A percentile compares a stretch with the other conserved stretches of the same genome.
Evolutionary conservation across 345 rosid species (phyloP).

Genomic region (Anastatica hierochuntica): DNA sequence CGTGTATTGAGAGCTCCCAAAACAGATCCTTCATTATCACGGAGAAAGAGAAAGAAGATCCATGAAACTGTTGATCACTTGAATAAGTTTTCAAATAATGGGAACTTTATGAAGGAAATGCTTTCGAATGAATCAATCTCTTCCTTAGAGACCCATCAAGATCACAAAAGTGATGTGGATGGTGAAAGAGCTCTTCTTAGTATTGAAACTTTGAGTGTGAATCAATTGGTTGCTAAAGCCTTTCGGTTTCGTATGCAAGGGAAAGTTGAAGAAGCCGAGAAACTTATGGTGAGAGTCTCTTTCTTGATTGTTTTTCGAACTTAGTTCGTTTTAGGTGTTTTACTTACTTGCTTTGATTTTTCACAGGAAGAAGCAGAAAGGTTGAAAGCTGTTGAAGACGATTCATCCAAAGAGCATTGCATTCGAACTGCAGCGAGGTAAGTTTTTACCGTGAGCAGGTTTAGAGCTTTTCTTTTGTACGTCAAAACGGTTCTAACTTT

Average conservation of each 20-base stretch:
- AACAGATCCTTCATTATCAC: constrained; percentile 48
- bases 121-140: constrained; percentile 23
- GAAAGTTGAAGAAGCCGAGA: constrained; percentile 77
- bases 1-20: constrained; percentile 67
- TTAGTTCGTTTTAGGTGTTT: background rate
- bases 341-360: constrained; percentile 4
- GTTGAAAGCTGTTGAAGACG: constrained; percentile 35
- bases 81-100: constrained; percentile 70
- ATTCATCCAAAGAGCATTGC: constrained; percentile 25
- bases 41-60: constrained; percentile 62
- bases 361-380: constrained; percentile 62
- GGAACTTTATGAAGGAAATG: constrained; percentile 59
- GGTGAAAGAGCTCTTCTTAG: constrained; percentile 21
- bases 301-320: background rate
- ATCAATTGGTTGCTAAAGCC: constrained; percentile 84
- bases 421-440: constrained; percentile 41
- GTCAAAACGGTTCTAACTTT: background rate
- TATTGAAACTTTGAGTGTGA: constrained; percentile 46
- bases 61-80: constrained; percentile 46
- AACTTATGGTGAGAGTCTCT: constrained; percentile 47
- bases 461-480: no score
- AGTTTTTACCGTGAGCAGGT: no score
- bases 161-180: constrained; percentile 21
- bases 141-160: constrained; percentile 21
- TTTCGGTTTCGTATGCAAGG: constrained; percentile 84